These are phyloP conservation scores for Fusarium brevicatenulatum DNA, from an alignment of 2,329 filamentous ascomycete genomes.

Conservation along the genomic window DNA sequence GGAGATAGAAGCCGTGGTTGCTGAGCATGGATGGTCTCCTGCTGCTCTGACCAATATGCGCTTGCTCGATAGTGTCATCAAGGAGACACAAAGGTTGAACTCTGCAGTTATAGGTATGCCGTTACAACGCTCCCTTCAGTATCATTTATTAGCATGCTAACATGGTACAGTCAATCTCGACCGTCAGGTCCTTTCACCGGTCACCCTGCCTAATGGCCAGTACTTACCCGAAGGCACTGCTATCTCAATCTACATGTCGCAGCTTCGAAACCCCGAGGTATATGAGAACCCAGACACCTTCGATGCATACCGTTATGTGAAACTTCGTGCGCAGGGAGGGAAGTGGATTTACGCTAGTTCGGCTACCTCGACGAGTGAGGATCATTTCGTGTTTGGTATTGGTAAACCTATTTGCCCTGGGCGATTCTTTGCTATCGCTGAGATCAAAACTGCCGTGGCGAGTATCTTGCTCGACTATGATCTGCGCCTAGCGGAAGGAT, in stretches of 20 bases:
- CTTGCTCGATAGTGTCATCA: neutral
- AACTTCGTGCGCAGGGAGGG: neutral
- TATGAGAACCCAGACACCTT: neutral
- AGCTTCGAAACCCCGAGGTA: neutral
- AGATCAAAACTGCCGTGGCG: neutral
- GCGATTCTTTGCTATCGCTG: too few relatives aligned
- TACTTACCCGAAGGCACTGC: neutral
- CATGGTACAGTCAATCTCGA: neutral
- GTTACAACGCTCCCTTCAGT: fast-evolving
- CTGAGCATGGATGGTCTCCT: neutral
- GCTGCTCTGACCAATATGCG: neutral
- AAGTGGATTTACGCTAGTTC: neutral
- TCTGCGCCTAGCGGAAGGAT: neutral
- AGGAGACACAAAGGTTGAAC: neutral
- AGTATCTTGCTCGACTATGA: neutral
- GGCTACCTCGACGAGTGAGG: neutral
- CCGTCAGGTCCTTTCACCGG: neutral
- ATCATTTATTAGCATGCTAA: fast-evolving
- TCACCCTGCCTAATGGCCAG: neutral
- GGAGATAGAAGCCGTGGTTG: neutral
- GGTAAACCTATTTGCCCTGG: neutral
- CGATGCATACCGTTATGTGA: neutral
- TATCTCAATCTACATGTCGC: neutral
- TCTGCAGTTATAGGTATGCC: neutral
- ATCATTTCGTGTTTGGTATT: neutral